Base-by-base conservation (phyloP, 352 stramenopile genomes). In the Pythium inflatum region DNA sequence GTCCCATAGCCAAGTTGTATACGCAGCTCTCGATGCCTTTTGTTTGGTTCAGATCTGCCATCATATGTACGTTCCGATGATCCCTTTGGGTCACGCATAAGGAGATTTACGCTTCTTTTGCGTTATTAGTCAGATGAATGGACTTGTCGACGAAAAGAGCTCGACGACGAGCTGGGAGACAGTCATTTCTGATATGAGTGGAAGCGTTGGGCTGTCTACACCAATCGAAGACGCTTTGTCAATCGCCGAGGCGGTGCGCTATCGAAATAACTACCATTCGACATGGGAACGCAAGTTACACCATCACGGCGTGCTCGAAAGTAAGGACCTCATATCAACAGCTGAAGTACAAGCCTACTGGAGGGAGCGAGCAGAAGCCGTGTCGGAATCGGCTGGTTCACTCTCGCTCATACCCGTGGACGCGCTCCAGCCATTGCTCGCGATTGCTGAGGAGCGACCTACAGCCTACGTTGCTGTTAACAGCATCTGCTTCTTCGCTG, bases 401-500 rank as follows among this genome's bases (percentile, higher is more conserved):
- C 49, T 53, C n/a, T 31, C 7, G 8, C 74, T 89, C 25, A 36
- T 91, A 8, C 72, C 79, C 27, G 65, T 78, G 11, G 50, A 76
- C 14, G 72, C 75, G 2, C 68, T 87, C 7, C 64, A 71, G 18
- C 43, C 71, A 20, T 54, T 89, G 14, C 62, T 88, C 11, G 41
- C 65, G 1, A 45, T 83, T 45, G 31, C 68, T 5, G 36, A 76
- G 48, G 38, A 71, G 22, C 46, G 75, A 11, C 63, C 68, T 22
- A 71, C n/a, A 16, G 49, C 50, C 1, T 84, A 90, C 43, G 68
- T 84, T 22, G 76, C 81, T 9, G 73, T 90, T 46, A 93, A 93
- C 69, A 80, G 77, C 30, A 90, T 93, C 43, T 93, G 86, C 62
- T 88, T 93, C 46, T 89, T 92, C 43, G 81, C 81, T 7, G 76